Evolutionary conservation across 352 stramenopile species (phyloP), one percentile per base, ranked within the genome.

Genomic region (Phytophthora megakarya): DNA sequence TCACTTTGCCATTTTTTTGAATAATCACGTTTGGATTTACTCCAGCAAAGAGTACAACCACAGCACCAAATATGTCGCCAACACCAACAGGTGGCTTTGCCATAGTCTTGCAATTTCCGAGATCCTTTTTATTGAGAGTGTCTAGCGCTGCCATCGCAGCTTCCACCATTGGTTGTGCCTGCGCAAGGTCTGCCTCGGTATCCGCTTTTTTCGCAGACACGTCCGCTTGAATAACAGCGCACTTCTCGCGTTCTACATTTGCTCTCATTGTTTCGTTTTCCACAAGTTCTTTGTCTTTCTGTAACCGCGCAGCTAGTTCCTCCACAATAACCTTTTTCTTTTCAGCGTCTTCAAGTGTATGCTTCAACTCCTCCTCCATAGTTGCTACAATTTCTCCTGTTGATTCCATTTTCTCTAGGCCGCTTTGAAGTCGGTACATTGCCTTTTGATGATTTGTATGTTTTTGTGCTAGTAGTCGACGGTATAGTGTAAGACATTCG

Each of bases 1-100:
- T 95, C 22, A 98, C 89, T 56, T 98, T 98, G 45, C 87, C 93
- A 40, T 93, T 98, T 81, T 98, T 98, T 61, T 97, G 87, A 3
- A 89, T 70, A 3, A 88, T 58, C 0, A 93, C 65, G 32, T 84
- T 88, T 5, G 82, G 42, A 61, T 95, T 93, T 18, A 87, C 67
- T 1, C 86, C 86, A 10, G 84, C 84, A 50, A 95, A 88, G 16
- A 95, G 75, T 43, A 93, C 78, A 5, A 93, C 67, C 7, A 95
- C 86, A 8, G 84, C 85, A 11, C 72, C 79, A 61, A 94, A 92
- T 47, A 97, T 86, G 48, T 97, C 91, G 9, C 86, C 90, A 9
- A 97, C 92, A 19, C 92, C 92, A 5, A 78, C 75, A 4, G 92
- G 92, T 33, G 91, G 88, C 53, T 96, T 97, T 13, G 83, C 89